A percentile compares a stretch with the other conserved stretches of the same genome.
Evolutionary conservation across 805 yeast species (phyloP).

Genomic region (Candida schatavii): DNA sequence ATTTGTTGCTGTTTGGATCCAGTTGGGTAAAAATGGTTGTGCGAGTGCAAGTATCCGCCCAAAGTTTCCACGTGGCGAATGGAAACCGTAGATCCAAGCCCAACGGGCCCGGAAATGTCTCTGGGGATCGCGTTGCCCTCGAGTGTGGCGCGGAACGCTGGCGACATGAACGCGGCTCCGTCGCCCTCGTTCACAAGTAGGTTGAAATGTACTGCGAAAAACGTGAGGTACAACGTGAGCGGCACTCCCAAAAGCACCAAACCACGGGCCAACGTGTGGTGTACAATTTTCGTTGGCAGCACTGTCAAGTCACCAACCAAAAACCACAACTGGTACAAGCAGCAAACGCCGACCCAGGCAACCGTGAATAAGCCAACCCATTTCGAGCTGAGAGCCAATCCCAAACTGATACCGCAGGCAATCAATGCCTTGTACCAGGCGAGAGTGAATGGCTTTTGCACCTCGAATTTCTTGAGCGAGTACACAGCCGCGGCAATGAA

Average conservation of each 20-base stretch:
- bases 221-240: slow-evolving; percentile 47
- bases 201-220: slow-evolving; percentile 64
- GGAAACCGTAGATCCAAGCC: slow-evolving; percentile 66
- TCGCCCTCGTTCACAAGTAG: slow-evolving; percentile 61
- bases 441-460: slow-evolving; percentile 56
- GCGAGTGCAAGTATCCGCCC: slow-evolving; percentile 87
- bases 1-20: slow-evolving; percentile 86
- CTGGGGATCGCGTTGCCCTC: slow-evolving; percentile 59
- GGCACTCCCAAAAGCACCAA: slow-evolving; percentile 58
- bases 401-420: slow-evolving; percentile 67
- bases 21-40: slow-evolving; percentile 63
- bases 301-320: slow-evolving; percentile 66
- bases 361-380: slow-evolving; percentile 85
- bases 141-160: slow-evolving; percentile 68
- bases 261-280: slow-evolving; percentile 53
- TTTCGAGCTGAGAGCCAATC: slow-evolving; percentile 70
- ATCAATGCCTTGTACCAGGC: slow-evolving; percentile 59
- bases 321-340: slow-evolving; percentile 66
- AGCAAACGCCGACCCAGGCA: slow-evolving; percentile 70
- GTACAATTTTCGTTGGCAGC: slow-evolving; percentile 39
- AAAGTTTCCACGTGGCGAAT: slow-evolving; percentile 66
- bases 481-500: slow-evolving; percentile 72
- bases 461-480: slow-evolving; percentile 63
- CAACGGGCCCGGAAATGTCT: slow-evolving; percentile 62
- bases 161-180: slow-evolving; percentile 68